These are phyloP conservation scores for Metarhizium sp. DNA, from an alignment of 2,329 filamentous ascomycete species.

Conservation along the genomic window DNA sequence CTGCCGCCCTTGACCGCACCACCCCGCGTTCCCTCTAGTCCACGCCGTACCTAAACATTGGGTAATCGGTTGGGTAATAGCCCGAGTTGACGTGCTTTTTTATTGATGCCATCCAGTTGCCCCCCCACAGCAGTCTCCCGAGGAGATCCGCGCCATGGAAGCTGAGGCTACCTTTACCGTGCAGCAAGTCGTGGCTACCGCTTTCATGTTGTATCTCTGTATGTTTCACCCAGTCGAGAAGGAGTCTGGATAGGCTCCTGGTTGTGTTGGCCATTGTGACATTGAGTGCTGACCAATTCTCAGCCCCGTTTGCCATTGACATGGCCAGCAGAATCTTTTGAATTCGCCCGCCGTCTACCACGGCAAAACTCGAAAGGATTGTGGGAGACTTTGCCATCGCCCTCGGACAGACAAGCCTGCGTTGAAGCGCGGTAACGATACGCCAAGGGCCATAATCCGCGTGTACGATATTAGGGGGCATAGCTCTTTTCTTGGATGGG, in stretches of 20 bases:
- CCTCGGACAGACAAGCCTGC: neutral
- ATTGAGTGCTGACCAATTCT: constrained; percentile 6
- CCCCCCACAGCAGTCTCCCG: constrained; percentile 58
- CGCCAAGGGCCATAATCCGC: neutral
- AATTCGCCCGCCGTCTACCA: neutral
- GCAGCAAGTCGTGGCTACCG: constrained; percentile 56
- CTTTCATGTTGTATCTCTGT: constrained; percentile 69
- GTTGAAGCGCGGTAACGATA: neutral
- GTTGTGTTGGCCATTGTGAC: neutral
- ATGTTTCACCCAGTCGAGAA: constrained; percentile 24
- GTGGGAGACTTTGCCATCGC: neutral
- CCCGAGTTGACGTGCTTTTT: constrained; percentile 8
- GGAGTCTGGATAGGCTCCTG: neutral
- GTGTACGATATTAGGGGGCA: constrained; percentile 9
- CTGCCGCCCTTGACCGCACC: neutral
- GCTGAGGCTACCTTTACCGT: constrained; percentile 57
- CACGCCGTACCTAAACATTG: neutral
- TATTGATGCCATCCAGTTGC: constrained; percentile 36
- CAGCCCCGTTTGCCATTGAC: constrained; percentile 51
- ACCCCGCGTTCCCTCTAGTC: neutral
- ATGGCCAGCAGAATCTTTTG: constrained; percentile 35
- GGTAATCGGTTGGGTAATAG: constrained; percentile 5
- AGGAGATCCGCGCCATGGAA: constrained; percentile 64
- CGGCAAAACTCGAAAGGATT: too few species aligned
- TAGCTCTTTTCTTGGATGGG: neutral